These are phyloP conservation scores for Vigna trinervia DNA, from an alignment of 306 rosid genomes.

Conservation along the genomic window DNA sequence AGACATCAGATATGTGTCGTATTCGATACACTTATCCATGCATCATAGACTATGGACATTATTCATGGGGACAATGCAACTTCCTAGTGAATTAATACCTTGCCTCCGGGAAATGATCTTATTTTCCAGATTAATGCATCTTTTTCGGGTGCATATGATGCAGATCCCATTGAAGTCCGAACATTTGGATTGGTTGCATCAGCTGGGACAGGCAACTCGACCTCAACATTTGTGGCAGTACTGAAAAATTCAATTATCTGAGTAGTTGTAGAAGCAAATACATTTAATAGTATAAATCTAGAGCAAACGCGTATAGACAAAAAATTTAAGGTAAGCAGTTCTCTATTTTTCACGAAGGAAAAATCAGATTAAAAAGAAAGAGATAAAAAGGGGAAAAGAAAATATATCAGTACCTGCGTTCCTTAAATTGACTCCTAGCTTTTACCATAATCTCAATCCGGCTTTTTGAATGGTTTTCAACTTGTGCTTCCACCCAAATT, in stretches of 20 bases:
- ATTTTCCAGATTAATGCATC: slow-evolving; percentile 97
- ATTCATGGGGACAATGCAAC: slow-evolving; percentile 28
- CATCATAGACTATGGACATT: not conserved
- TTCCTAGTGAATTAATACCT: slow-evolving; percentile 64
- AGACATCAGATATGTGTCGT: too few species aligned
- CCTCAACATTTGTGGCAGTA: slow-evolving; percentile 98
- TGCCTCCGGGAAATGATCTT: slow-evolving; percentile 98
- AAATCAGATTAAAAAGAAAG: slow-evolving; percentile 10
- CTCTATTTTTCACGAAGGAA: slow-evolving; percentile 26
- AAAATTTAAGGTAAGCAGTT: slow-evolving; percentile 34
- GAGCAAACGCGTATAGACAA: slow-evolving; percentile 43
- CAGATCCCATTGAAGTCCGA: slow-evolving; percentile 98
- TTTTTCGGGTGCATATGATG: slow-evolving; percentile 94
- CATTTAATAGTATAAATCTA: slow-evolving; percentile 2
- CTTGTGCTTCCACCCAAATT: slow-evolving; percentile 98
- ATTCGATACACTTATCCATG: too few species aligned
- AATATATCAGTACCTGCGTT: slow-evolving; percentile 78
- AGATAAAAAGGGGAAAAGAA: not conserved
- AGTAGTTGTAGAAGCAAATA: slow-evolving; percentile 44
- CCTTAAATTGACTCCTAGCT: slow-evolving; percentile 99
- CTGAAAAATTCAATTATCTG: slow-evolving; percentile 55
- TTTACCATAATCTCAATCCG: slow-evolving; percentile 94
- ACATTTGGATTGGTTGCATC: slow-evolving; percentile 94
- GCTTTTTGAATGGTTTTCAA: slow-evolving; percentile 97
- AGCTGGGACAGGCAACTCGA: slow-evolving; percentile 88